Conservation (phyloP, 169 alveolate species). For the Plasmodium cynomolgi region DNA sequence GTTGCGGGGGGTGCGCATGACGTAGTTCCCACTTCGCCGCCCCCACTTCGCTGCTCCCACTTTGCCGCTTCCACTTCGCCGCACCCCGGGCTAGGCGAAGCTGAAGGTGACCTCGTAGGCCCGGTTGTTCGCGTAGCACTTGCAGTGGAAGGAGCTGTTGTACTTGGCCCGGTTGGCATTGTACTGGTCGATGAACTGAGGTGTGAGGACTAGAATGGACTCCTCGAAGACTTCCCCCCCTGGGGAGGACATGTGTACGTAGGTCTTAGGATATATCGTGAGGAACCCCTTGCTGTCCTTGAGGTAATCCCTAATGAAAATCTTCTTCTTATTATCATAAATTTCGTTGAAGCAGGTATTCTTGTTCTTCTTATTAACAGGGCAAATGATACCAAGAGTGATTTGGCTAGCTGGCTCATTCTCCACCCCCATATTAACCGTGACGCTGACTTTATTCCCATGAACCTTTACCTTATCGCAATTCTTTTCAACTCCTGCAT, state of each 20-base stretch:
- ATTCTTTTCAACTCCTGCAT: not conserved
- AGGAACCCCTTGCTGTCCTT: constrained; percentile 37
- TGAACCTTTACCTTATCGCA: constrained; percentile 12
- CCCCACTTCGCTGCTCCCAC: too few relatives aligned
- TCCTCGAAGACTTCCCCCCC: constrained; percentile 5
- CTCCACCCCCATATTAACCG: not conserved
- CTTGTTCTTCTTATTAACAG: constrained; percentile 31
- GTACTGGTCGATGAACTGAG: not conserved
- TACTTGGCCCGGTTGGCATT: not conserved
- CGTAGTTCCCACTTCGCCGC: not conserved
- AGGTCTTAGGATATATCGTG: constrained; percentile 38
- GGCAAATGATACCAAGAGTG: constrained; percentile 27
- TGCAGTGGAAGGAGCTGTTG: constrained; percentile 13
- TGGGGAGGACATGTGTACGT: not conserved
- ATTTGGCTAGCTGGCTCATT: not conserved
- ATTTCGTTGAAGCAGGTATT: constrained; percentile 37
- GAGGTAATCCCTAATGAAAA: constrained; percentile 32
- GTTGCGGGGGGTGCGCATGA: not conserved
- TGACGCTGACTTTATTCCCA: constrained; percentile 28
- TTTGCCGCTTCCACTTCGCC: not conserved
- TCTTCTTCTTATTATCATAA: constrained; percentile 29
- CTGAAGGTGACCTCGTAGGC: not conserved
- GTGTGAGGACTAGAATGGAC: not conserved
- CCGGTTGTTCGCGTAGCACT: constrained; percentile 3
- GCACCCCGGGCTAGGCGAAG: not conserved